Conservation (phyloP, 2,329 filamentous ascomycete genomes). For the Gnomoniopsis sp. region DNA sequence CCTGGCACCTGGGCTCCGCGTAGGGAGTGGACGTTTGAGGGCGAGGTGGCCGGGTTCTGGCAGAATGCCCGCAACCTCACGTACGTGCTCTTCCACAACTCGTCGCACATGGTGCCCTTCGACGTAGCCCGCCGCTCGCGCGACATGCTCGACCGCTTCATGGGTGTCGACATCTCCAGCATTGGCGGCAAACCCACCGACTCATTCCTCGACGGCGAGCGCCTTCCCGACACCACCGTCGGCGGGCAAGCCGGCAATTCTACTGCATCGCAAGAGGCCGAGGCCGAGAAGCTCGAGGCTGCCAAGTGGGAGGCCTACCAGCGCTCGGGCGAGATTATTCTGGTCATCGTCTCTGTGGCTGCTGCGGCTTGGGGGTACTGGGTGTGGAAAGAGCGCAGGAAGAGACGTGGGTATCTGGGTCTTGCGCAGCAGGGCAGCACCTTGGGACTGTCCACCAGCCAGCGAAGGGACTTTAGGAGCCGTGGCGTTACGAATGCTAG, state of each 20-base stretch:
- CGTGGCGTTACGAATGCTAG: slow-evolving; percentile 37
- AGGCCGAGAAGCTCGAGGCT: slow-evolving; percentile 71
- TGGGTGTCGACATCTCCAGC: slow-evolving; percentile 84
- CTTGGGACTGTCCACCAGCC: slow-evolving; percentile 35
- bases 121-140: slow-evolving; percentile 82
- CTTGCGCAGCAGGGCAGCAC: slow-evolving; percentile 30
- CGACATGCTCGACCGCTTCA: slow-evolving; percentile 97
- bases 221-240: slow-evolving; percentile 72
- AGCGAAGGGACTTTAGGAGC: slow-evolving; percentile 36
- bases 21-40: slow-evolving; percentile 91
- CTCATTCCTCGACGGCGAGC: slow-evolving; percentile 81
- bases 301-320: slow-evolving; percentile 89
- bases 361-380: slow-evolving; percentile 73
- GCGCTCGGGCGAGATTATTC: slow-evolving; percentile 79
- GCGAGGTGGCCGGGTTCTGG: slow-evolving; percentile 82
- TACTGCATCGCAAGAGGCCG: slow-evolving; percentile 62
- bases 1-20: slow-evolving; percentile 90
- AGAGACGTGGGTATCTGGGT: slow-evolving; percentile 48
- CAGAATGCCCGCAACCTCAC: slow-evolving; percentile 93
- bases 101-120: slow-evolving; percentile 97
- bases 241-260: slow-evolving; percentile 59
- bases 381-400: slow-evolving; percentile 60
- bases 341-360: slow-evolving; percentile 75
- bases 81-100: slow-evolving; percentile 92
- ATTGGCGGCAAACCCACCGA: slow-evolving; percentile 80